A percentile compares a stretch with the other conserved stretches of the same genome.
These are phyloP conservation scores for Lachancea thermotolerans DNA, from an alignment of 805 yeast genomes.

Conservation along the genomic window DNA sequence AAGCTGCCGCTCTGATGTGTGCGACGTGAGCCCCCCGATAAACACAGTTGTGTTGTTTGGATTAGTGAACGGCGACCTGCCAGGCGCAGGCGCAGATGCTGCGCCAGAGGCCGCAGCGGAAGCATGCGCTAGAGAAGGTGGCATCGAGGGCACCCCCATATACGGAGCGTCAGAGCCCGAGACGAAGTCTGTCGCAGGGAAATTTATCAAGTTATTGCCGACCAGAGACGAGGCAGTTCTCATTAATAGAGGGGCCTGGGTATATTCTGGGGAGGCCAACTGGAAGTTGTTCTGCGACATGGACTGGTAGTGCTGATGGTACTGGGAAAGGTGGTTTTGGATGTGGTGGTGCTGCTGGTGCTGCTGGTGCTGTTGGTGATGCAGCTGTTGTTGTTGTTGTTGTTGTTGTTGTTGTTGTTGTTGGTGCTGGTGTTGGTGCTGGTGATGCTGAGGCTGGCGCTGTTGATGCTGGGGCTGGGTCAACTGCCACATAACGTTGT, in stretches of 20 bases:
- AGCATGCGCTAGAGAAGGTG: neutral
- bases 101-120: neutral
- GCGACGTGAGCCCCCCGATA: constrained; percentile 64
- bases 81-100: neutral
- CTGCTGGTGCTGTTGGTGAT: constrained; percentile 7
- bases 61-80: constrained; percentile 3
- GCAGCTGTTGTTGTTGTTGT: neutral
- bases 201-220: constrained; percentile 1
- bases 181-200: neutral
- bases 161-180: neutral
- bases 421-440: constrained; percentile 11
- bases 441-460: constrained; percentile 15
- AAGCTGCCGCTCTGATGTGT: constrained; percentile 53
- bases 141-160: neutral
- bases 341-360: constrained; percentile 7
- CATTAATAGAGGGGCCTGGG: constrained; percentile 7
- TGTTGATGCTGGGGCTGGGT: constrained; percentile 20
- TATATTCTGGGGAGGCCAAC: neutral
- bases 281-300: neutral
- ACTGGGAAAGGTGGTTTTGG: neutral
- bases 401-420: constrained; percentile 9
- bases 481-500: constrained; percentile 26
- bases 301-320: constrained; percentile 5
- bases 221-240: constrained; percentile 10
- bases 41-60: constrained; percentile 53